A percentile compares a stretch with the other conserved stretches of the same genome.
phyloP scores from a whole-genome alignment of 163 green algal species.

The Chlamydomonas reinhardtii region DNA sequence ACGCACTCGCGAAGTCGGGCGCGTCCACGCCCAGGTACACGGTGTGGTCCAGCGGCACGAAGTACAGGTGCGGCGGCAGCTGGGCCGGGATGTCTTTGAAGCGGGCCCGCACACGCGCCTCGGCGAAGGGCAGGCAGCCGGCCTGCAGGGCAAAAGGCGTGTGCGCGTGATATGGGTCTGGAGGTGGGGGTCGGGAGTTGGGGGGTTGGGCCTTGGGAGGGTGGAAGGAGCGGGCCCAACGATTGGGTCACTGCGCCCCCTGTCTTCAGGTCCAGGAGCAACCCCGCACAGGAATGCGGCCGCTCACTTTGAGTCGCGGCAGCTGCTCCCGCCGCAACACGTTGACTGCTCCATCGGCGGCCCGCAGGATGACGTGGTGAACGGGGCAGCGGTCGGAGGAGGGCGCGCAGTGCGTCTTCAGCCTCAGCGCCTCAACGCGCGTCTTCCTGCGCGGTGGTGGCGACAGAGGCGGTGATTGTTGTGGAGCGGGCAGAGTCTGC shows the following conservation, averaged over 20 bases:
- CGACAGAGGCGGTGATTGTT: too few species aligned
- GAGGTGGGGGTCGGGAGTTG: too few species aligned
- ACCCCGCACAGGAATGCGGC: too few species aligned
- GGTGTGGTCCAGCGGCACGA: slow-evolving; percentile 7
- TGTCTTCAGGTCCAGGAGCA: too few species aligned
- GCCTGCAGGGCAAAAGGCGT: not conserved
- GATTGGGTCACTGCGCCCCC: too few species aligned
- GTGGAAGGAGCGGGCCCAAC: too few species aligned
- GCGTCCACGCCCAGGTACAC: not conserved
- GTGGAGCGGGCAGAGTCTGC: too few species aligned
- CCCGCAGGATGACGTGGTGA: not conserved
- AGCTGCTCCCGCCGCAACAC: slow-evolving; percentile 10
- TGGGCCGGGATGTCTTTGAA: not conserved
- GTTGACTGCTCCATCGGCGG: not conserved
- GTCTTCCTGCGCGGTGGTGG: not conserved
- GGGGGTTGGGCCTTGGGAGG: not conserved
- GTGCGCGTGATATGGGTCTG: not conserved
- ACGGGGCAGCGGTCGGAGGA: not conserved
- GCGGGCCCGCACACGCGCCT: not conserved
- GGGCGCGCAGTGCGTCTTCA: not conserved
- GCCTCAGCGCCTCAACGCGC: not conserved
- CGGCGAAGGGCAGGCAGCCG: not conserved
- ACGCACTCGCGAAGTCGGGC: not conserved
- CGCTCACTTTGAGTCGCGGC: not conserved
- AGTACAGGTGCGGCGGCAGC: slow-evolving; percentile 14